Conservation (phyloP, 2,329 filamentous ascomycete genomes). For the Didymella exigua region DNA sequence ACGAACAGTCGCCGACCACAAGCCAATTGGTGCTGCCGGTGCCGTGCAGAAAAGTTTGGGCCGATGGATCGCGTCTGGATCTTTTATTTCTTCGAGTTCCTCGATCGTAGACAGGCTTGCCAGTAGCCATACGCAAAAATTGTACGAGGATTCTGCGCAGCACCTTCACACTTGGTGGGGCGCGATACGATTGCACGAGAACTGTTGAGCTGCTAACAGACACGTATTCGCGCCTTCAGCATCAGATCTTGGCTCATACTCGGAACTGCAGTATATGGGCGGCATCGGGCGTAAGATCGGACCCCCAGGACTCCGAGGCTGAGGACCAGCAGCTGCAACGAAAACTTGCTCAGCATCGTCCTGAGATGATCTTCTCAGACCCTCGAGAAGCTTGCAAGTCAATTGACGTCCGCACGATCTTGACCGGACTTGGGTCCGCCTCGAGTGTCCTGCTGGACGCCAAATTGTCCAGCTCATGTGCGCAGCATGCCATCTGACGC, state of each 20-base stretch:
- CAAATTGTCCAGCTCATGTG: slow-evolving; percentile 1
- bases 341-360: slow-evolving; percentile 25
- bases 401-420: neutral
- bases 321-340: slow-evolving; percentile 34
- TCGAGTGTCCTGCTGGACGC: neutral
- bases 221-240: slow-evolving; percentile 22
- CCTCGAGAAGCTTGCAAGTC: slow-evolving; percentile 1
- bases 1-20: slow-evolving; percentile 35
- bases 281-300: slow-evolving; percentile 42
- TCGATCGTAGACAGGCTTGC: slow-evolving; percentile 18
- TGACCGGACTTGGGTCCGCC: neutral
- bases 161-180: slow-evolving; percentile 21
- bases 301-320: slow-evolving; percentile 34
- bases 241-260: slow-evolving; percentile 21
- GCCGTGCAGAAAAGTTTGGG: slow-evolving; percentile 23
- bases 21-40: slow-evolving; percentile 32
- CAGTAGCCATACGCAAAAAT: neutral
- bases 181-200: slow-evolving; percentile 22
- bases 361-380: slow-evolving; percentile 2
- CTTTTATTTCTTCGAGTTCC: slow-evolving; percentile 16
- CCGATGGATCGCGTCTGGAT: slow-evolving; percentile 22
- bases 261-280: slow-evolving; percentile 33
- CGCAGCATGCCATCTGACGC: slow-evolving; percentile 11
- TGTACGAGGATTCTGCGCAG: neutral
- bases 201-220: slow-evolving; percentile 30